Conservation (phyloP, 306 rosid genomes). For the Lagenaria siceraria region DNA sequence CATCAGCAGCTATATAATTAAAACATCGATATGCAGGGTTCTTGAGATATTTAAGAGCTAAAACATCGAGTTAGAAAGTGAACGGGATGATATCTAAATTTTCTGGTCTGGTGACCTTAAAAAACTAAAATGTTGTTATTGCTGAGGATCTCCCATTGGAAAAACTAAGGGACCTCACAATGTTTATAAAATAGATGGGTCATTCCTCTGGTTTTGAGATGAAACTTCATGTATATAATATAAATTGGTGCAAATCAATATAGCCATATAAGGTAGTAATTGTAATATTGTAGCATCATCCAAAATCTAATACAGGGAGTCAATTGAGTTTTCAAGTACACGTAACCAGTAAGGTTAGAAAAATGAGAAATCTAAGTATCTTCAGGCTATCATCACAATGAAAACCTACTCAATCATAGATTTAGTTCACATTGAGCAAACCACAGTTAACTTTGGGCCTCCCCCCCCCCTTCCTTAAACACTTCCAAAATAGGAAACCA, state of each 20-base stretch:
- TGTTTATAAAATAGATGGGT: too few relatives aligned
- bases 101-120: background rate
- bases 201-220: too few relatives aligned
- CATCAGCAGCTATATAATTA: background rate
- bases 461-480: background rate
- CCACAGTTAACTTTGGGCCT: background rate
- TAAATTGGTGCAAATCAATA: background rate
- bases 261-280: background rate
- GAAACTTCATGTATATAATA: too few relatives aligned
- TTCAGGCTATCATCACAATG: background rate
- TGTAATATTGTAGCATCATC: background rate
- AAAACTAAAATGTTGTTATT: background rate
- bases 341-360: background rate
- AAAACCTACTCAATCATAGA: background rate
- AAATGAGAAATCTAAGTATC: background rate
- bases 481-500: background rate
- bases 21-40: background rate
- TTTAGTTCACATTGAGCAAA: background rate
- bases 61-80: background rate
- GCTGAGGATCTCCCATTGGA: too few relatives aligned
- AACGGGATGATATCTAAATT: background rate
- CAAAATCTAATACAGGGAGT: background rate
- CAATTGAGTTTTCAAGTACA: background rate
- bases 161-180: too few relatives aligned
- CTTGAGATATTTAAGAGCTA: background rate